Base-by-base conservation (phyloP, 495 filamentous ascomycete species). In the Rhizodiscina lignyota region DNA sequence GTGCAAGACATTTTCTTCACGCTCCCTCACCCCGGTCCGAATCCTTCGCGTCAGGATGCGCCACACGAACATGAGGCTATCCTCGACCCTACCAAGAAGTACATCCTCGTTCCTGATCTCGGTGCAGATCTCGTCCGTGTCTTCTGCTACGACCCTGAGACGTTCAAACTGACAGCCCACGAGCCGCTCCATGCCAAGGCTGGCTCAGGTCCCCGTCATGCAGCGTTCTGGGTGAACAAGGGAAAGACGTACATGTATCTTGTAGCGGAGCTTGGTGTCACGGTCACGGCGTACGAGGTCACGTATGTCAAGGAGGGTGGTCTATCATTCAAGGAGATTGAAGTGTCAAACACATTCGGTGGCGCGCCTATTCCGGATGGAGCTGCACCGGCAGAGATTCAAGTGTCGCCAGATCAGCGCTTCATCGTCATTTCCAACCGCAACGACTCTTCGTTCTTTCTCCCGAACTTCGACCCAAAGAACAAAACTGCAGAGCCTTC, bases 361-460 rank as follows among this genome's bases (percentile, higher is more conserved):
- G 12, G 3, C 35, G 18, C 32, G 5, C 28, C 44, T n/a, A 23
- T 38, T 15, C 50, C 48, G 8, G 32, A 17, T 0, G 57, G 47
- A 8, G 62, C 67, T 11, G 55, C 58, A 0, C 70, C 64, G 12
- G 70, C 66, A 4, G 79, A 83, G 50, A 67, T 78, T 18, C 18
- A 50, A 3, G 44, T 81, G 26, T 69, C 74, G 64, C 68, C 71
- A 21, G 68, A 76, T 44, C 53, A 58, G 29, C 62, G 60, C 34
- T 79, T 67, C 61, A 45, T 83, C 26, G 61, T 72, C 40, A 59
- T 75, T 37, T 72, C 70, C 16, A 77, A 79, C 42, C 73, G 80
- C 30, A 51, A 57, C 35, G 74, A 77, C 43, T 48, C 49, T 21
- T 50, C 59, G 20, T 68, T 74, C 45, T 39, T 34, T 16, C 30